Base-by-base conservation (phyloP, 2,329 filamentous ascomycete genomes). In the Xylaria sp. region DNA sequence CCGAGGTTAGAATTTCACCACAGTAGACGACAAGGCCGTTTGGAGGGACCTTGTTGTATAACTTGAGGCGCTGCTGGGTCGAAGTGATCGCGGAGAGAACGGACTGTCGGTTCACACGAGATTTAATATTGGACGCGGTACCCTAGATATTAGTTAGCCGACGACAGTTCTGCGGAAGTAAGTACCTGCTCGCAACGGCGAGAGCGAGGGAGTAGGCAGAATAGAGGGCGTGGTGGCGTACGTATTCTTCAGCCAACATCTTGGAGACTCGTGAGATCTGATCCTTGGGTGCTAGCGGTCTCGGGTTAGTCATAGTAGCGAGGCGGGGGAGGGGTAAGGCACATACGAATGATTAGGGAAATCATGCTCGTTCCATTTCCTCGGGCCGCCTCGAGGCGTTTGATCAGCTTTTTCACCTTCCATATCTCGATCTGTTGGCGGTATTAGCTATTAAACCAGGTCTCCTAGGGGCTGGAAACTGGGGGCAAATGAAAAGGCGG, bases 241-340 rank as follows among this genome's bases (percentile, higher is more conserved):
- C 93, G 80, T 96, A 97, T 93, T 97, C 94, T 98, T 99, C 96
- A 86, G 97, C 97, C 91, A 99, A 92, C 96, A 99, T 99, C 89
- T 98, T 98, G 69, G 96, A 93, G 64, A 93, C 92, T 78, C 94
- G 92, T 54, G 96, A 98, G 72, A 99, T 89, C 85, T 99, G 96
- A 82, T 98, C 94, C 89, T 99, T 99, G 75, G 96, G 96, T 69
- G 96, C 93, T 97, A 78, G 95, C 93, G 95, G 78, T 68, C 74
- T 47, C 39, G 21, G 27, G 42, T 72, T 75, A 77, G 69, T 69
- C 61, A 67, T 17, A 24, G 47, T 42, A 54, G 54, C 64, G 58
- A 73, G 66, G 65, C 66, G 74, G 75, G 73, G 75, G 76, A 74
- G 74, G 67, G 74, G 71, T 65, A 72, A 68, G 65, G 56, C 72